phyloP scores from a whole-genome alignment of 306 rosid genomes.

The Gillenia trifoliata region DNA sequence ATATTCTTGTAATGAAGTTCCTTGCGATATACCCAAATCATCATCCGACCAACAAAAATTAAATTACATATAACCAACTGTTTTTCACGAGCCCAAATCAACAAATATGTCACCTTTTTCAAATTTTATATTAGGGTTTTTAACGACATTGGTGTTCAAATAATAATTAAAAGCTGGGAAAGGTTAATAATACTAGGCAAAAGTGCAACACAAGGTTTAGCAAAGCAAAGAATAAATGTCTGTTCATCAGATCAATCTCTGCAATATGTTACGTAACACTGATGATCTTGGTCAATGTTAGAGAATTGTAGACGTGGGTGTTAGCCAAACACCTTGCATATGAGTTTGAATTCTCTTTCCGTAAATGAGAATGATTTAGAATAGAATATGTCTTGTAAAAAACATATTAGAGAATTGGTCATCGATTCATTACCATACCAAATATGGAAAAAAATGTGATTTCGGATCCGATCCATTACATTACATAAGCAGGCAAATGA shows the following conservation, averaged over 20 bases:
- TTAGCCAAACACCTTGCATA: too few species aligned
- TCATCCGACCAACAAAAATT: not conserved
- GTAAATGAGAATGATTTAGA: too few species aligned
- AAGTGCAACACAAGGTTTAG: not conserved
- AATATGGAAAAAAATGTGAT: too few species aligned
- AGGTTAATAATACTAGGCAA: too few species aligned
- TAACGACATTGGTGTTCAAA: not conserved
- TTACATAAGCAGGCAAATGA: not conserved
- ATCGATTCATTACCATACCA: too few species aligned
- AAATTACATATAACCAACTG: not conserved
- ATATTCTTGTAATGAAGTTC: not conserved
- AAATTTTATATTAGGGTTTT: not conserved
- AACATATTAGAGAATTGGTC: too few species aligned
- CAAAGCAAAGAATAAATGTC: not conserved
- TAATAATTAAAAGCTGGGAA: too few species aligned
- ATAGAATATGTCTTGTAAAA: too few species aligned
- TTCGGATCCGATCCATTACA: not conserved
- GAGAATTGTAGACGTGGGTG: not conserved
- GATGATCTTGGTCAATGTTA: not conserved
- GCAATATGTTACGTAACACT: not conserved
- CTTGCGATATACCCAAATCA: too few species aligned
- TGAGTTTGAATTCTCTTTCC: too few species aligned
- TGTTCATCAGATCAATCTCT: not conserved
- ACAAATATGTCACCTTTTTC: not conserved
- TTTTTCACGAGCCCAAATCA: not conserved